Evolutionary conservation across 2,329 filamentous ascomycete species (phyloP), one percentile per base, ranked within the genome.

Genomic region (Paraphaeosphaeria minitans): DNA sequence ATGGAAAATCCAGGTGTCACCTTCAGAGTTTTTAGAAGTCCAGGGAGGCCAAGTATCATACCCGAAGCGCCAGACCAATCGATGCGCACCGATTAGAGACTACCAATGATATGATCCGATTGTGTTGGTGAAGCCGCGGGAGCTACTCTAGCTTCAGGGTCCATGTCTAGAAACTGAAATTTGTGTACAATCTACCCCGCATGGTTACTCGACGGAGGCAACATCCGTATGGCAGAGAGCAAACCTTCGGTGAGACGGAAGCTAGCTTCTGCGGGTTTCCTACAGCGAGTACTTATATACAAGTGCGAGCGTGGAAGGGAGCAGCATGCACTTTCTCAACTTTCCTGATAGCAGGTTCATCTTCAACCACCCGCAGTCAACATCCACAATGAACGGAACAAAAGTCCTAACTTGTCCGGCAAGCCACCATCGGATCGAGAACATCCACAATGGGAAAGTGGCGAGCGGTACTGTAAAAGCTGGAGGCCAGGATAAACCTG

Each of bases 381-480:
- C 29, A 1, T n/a, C 47, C 53, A 58, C 29, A 1, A 66, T 67
- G 57, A 67, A 55, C 22, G 61, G 58, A 50, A 60, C 59, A 1
- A 63, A 62, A 7, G 56, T 63, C 21, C 59, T 57, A 43, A 65
- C 63, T 24, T 70, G 67, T 55, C 65, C 65, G 1, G 61, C 67
- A 48, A 62, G 63, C 35, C 58, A 67, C 16, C 69, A 70, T 46
- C 63, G 58, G 50, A 70, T 70, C 8, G 54, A 63, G 21, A 71
- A 70, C 43, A 71, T 70, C n/a, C 61, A 67, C 51, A 71, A 68
- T 53, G 66, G 65, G 33, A 68, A 70, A 31, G 61, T 71, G 10
- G 56, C 69, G 1, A 69, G 58, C 39, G 66, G 66, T 1, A 70
- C 69, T 8, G 58, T 67, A 50, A 70, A 66, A 52, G 64, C 66